A percentile compares a stretch with the other conserved stretches of the same genome.
phyloP scores from a whole-genome alignment of 352 stramenopile species.

The Globisporangium cystogenes region DNA sequence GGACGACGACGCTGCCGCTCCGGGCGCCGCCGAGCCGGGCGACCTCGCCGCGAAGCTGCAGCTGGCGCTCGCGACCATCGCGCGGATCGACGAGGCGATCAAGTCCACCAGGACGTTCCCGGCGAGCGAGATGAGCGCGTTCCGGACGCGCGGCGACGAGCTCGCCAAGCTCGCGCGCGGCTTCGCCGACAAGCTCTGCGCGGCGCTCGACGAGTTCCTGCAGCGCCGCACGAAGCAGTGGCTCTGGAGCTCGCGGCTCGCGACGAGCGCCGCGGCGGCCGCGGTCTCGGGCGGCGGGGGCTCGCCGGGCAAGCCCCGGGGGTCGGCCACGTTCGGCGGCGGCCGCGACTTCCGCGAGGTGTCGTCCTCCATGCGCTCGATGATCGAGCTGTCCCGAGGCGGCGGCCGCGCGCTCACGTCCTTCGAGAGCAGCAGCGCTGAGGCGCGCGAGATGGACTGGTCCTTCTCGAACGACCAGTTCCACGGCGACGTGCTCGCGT shows the following conservation, averaged over 20 bases:
- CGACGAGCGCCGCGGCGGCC: not conserved
- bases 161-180: slow-evolving; percentile 30
- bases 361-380: slow-evolving; percentile 18
- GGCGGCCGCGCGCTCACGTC: slow-evolving; percentile 28
- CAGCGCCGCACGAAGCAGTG: slow-evolving; percentile 41
- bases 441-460: slow-evolving; percentile 54
- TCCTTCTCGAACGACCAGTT: slow-evolving; percentile 55
- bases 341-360: slow-evolving; percentile 23
- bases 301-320: slow-evolving; percentile 8
- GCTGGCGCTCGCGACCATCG: slow-evolving; percentile 34
- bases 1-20: slow-evolving; percentile 16
- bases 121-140: slow-evolving; percentile 58
- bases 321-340: not conserved
- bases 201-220: slow-evolving; percentile 49
- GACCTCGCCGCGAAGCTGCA: slow-evolving; percentile 28
- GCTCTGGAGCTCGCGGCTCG: slow-evolving; percentile 18
- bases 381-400: slow-evolving; percentile 20
- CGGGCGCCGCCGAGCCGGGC: not conserved
- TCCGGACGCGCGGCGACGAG: slow-evolving; percentile 50
- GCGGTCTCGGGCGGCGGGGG: slow-evolving; percentile 1
- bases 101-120: slow-evolving; percentile 52
- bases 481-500: slow-evolving; percentile 36
- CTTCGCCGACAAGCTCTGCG: slow-evolving; percentile 54
- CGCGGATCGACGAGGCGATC: slow-evolving; percentile 42
- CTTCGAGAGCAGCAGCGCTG: slow-evolving; percentile 23